Evolutionary conservation across 805 yeast species (phyloP), one percentile per base, ranked within the genome.

Genomic region (Ogataea angusta): DNA sequence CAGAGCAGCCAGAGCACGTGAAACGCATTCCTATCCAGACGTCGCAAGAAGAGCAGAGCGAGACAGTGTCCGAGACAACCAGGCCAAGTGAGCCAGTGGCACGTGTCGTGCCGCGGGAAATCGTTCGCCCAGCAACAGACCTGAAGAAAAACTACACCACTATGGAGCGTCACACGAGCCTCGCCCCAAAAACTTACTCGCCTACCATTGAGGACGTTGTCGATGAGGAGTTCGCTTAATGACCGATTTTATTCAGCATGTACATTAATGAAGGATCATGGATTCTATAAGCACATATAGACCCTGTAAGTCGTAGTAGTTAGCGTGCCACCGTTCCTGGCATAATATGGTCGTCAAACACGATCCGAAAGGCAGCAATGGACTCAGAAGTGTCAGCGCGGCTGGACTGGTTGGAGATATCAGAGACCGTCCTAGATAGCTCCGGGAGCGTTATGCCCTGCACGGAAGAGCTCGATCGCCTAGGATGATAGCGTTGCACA

Each of bases 71-170:
- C 27, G 27, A n/a, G 13, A 3, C 13, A 12, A 24, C 13, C 9
- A 12, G 13, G 21, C 21, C 21, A 19, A 19, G 21, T 7, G 9
- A 7, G 21, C 10, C 21, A 7, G 21, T 19, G 21, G 21, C 21
- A 3, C 21, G 3, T 5, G 18, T 3, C 8, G 21, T 19, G 21
- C 21, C 14, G 27, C 8, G 8, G 27, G 27, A 24, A 24, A 10
- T 12, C 13, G 9, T 10, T 2, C 27, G 7, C 5, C 12, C 37
- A 9, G 6, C 27, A 3, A 16, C 16, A 12, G 42, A 38, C 18
- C 34, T 46, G 7, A 42, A 57, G 34, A 56, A 50, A 29, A 60
- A 60, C 37, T 60, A 60, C 29, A 48, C 49, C 19, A 60, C 64
- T 1, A 35, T 42, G 15, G 42, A 39, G 6, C 50, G 65, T 31